Conservation (phyloP, 2,329 filamentous ascomycete genomes). For the Fusarium buharicum region DNA sequence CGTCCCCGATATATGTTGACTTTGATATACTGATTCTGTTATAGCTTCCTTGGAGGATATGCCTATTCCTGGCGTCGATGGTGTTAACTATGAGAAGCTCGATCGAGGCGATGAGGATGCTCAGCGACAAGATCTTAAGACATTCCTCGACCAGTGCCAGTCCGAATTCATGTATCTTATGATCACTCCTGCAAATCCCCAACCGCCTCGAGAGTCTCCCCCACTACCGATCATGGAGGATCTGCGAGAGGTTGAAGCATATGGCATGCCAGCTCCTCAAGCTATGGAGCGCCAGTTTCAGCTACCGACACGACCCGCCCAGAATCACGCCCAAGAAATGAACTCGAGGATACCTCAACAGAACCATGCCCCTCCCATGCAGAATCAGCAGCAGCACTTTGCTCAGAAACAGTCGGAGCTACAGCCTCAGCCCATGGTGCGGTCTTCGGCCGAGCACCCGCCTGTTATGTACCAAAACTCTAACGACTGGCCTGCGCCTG, state of each 20-base stretch:
- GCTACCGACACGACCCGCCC: constrained; percentile 55
- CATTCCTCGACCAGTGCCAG: constrained; percentile 72
- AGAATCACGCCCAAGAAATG: constrained; percentile 68
- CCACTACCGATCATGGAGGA: constrained; percentile 69
- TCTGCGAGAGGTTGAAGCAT: constrained; percentile 65
- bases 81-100: constrained; percentile 58
- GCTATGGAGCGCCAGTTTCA: constrained; percentile 54
- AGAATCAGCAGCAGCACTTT: constrained; percentile 52
- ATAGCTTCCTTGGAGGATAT: constrained; percentile 58
- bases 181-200: constrained; percentile 73
- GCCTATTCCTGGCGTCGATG: constrained; percentile 57
- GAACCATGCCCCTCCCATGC: constrained; percentile 68
- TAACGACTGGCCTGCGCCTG: constrained; percentile 50
- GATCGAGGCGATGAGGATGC: constrained; percentile 59
- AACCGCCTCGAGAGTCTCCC: constrained; percentile 71
- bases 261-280: constrained; percentile 57
- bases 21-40: constrained; percentile 27
- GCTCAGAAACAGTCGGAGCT: constrained; percentile 51
- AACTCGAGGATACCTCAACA: constrained; percentile 64
- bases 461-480: constrained; percentile 53
- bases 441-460: constrained; percentile 63
- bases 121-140: constrained; percentile 65
- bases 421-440: constrained; percentile 62
- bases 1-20: constrained; percentile 10
- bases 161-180: constrained; percentile 75